These are phyloP conservation scores for Hypsizygus ulmarius DNA, from an alignment of 1,284 basidiomycete genomes.

Conservation along the genomic window DNA sequence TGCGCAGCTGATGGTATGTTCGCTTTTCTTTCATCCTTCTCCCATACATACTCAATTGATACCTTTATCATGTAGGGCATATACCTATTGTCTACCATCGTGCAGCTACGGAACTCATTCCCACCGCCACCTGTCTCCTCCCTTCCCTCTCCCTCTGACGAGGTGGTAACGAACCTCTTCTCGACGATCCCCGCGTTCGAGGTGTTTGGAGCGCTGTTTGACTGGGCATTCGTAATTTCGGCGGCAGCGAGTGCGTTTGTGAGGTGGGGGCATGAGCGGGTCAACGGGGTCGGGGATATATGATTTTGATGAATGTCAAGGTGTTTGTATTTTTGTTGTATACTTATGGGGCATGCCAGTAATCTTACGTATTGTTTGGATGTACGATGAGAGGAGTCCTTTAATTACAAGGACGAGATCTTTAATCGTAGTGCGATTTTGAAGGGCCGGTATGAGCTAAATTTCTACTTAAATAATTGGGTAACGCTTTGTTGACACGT, in stretches of 20 bases:
- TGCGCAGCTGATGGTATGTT: constrained; percentile 72
- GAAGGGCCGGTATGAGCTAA: no score
- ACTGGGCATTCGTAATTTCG: constrained; percentile 63
- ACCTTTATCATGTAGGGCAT: constrained; percentile 49
- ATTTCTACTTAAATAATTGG: no score
- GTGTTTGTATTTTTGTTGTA: no score
- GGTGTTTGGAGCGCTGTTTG: constrained; percentile 71
- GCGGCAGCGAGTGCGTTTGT: constrained; percentile 44
- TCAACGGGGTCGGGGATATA: constrained; percentile 27
- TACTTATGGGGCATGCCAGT: no score
- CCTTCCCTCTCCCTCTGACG: not conserved
- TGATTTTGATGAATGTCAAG: constrained; percentile 7
- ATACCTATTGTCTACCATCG: constrained; percentile 73
- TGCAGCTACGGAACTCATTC: constrained; percentile 75
- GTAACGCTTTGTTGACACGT: no score
- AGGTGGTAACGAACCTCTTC: constrained; percentile 51
- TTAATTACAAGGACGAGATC: no score
- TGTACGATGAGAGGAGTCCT: no score
- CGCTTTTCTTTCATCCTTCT: constrained; percentile 1
- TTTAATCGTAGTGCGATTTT: no score
- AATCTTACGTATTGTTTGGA: no score
- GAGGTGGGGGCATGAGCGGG: constrained; percentile 47
- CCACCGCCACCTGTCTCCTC: constrained; percentile 56
- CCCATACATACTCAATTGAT: not conserved
- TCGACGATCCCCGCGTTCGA: constrained; percentile 69